Percentiles rank a stretch among this genome's conserved stretches.
phyloP scores from a whole-genome alignment of 2,329 filamentous ascomycete genomes.

The Ascocoryne sarcoides region DNA sequence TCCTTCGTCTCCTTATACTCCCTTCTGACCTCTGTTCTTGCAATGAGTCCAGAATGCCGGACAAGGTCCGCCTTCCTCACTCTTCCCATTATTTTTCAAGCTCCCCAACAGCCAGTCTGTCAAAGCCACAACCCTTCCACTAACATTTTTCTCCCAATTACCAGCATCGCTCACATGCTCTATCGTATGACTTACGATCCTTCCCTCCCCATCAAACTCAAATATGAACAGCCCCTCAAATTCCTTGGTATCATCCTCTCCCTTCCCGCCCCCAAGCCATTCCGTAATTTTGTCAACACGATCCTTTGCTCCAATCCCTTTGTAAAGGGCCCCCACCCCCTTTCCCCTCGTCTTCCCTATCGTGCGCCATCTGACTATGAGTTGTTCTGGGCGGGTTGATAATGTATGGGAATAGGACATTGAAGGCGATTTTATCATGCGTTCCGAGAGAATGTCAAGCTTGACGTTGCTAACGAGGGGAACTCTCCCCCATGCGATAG shows the following conservation, averaged over 20 bases:
- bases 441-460: slow-evolving; percentile 79
- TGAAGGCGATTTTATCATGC: slow-evolving; percentile 48
- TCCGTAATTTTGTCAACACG: slow-evolving; percentile 45
- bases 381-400: slow-evolving; percentile 54
- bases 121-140: slow-evolving; percentile 76
- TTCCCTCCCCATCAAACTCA: slow-evolving; percentile 82
- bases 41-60: slow-evolving; percentile 21
- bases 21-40: background rate
- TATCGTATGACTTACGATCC: slow-evolving; percentile 81
- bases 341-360: slow-evolving; percentile 39
- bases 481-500: slow-evolving; percentile 89
- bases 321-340: slow-evolving; percentile 35
- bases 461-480: slow-evolving; percentile 86
- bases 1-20: slow-evolving; percentile 1
- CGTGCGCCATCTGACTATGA: slow-evolving; percentile 87
- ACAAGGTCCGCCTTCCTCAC: slow-evolving; percentile 22
- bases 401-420: slow-evolving; percentile 27
- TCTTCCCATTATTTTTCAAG: slow-evolving; percentile 41
- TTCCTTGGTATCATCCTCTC: slow-evolving; percentile 56
- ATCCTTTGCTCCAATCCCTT: slow-evolving; percentile 34
- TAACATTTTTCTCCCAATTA: slow-evolving; percentile 72
- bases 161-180: slow-evolving; percentile 82
- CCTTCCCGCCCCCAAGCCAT: slow-evolving; percentile 36
- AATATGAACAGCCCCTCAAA: slow-evolving; percentile 93
- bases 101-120: slow-evolving; percentile 92